These are phyloP conservation scores for Lactarius vividus DNA, from an alignment of 768 basidiomycete species.

Conservation along the genomic window DNA sequence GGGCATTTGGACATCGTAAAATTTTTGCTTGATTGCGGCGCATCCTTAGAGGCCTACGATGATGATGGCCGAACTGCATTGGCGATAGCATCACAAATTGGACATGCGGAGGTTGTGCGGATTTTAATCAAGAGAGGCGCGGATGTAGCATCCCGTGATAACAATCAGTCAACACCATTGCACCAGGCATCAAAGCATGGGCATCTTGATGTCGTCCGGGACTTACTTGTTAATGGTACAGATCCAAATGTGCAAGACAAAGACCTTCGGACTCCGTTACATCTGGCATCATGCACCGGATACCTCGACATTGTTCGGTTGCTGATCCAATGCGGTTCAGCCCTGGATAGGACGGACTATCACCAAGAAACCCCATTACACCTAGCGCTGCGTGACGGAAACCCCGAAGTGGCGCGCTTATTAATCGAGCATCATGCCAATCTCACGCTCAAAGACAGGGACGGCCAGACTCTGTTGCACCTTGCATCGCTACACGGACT, in stretches of 20 bases:
- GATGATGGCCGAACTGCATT: background rate
- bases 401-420: background rate
- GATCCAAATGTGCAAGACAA: background rate
- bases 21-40: background rate
- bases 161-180: background rate
- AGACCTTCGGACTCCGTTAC: background rate
- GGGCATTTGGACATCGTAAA: background rate
- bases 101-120: background rate
- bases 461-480: background rate
- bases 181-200: background rate
- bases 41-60: background rate
- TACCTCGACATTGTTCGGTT: background rate
- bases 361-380: background rate
- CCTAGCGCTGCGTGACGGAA: fast-evolving
- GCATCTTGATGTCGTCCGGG: background rate
- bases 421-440: background rate
- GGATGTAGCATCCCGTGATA: background rate
- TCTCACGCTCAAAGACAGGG: background rate
- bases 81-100: background rate
- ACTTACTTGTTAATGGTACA: background rate
- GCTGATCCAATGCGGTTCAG: background rate
- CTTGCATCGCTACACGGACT: background rate
- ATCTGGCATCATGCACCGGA: background rate
- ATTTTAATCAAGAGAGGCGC: constrained; percentile 3
- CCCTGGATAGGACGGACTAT: background rate